phyloP scores from a whole-genome alignment of 2,329 filamentous ascomycete species.

The Aspergillus sp. region DNA sequence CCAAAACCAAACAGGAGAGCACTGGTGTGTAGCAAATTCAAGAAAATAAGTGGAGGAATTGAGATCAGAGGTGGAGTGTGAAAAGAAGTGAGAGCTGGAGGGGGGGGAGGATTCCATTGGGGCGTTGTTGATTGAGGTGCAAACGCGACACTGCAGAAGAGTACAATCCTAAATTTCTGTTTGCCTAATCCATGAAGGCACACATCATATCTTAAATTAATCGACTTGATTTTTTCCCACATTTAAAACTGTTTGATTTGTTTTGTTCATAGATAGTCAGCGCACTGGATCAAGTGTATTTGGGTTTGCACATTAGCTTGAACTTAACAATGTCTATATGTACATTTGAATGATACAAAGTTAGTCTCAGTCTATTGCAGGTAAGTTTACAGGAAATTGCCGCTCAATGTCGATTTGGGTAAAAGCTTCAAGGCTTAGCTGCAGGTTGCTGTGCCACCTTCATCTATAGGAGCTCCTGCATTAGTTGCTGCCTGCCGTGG shows the following conservation, averaged over 20 bases:
- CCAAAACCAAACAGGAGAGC: background rate
- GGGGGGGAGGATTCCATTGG: background rate
- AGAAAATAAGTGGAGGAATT: background rate
- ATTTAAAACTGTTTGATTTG: background rate
- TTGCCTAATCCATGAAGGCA: background rate
- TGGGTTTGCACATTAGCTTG: background rate
- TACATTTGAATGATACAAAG: conserved; percentile 1
- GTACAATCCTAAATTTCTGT: background rate
- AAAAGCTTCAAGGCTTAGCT: conserved; percentile 14
- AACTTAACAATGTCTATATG: conserved; percentile 7
- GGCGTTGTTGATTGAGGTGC: background rate
- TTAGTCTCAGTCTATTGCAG: conserved; percentile 12
- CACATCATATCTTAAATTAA: background rate
- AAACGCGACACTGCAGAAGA: background rate
- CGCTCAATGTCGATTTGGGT: background rate
- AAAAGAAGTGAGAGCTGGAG: background rate
- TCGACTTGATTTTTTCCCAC: background rate
- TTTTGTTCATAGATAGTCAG: background rate
- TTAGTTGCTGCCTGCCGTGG: conserved; percentile 12
- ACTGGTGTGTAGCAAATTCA: background rate
- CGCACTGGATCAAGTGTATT: background rate
- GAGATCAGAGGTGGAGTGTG: background rate
- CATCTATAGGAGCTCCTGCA: conserved; percentile 24
- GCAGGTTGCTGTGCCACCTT: conserved; percentile 35
- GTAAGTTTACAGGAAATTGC: background rate